These are phyloP conservation scores for Agrostemma githago DNA, from an alignment of 148 eudicot species.

Conservation along the genomic window DNA sequence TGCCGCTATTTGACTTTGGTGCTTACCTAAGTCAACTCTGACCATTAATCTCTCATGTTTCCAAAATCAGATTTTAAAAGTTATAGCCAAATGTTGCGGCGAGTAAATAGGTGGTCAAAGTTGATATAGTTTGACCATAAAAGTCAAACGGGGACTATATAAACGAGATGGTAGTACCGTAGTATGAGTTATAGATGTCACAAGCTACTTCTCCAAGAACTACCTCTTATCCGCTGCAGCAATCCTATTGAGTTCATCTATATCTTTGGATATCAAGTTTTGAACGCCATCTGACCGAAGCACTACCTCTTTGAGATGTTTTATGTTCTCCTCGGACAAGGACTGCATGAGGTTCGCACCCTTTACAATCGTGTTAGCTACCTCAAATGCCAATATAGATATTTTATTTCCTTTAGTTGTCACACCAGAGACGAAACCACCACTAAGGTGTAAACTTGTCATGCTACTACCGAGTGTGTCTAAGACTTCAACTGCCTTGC, in stretches of 20 bases:
- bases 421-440: slow-evolving; percentile 84
- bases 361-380: slow-evolving; percentile 89
- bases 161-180: neutral
- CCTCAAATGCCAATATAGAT: slow-evolving; percentile 85
- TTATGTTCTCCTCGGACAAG: slow-evolving; percentile 70
- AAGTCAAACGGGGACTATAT: neutral
- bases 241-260: slow-evolving; percentile 72
- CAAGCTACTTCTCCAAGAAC: slow-evolving; percentile 5
- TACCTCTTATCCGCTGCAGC: slow-evolving; percentile 98
- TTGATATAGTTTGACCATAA: neutral
- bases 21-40: neutral
- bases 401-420: slow-evolving; percentile 84
- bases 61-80: neutral
- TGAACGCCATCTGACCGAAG: slow-evolving; percentile 92
- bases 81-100: neutral
- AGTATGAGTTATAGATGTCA: slow-evolving; percentile 6
- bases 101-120: neutral
- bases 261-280: slow-evolving; percentile 66
- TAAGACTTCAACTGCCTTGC: slow-evolving; percentile 91
- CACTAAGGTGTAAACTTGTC: slow-evolving; percentile 74
- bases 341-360: slow-evolving; percentile 94
- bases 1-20: neutral
- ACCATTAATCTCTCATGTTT: neutral
- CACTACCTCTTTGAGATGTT: slow-evolving; percentile 80
- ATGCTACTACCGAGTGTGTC: slow-evolving; percentile 97